Evolutionary conservation across 495 filamentous ascomycete species (phyloP).

Genomic region (Evansstolkia leycettana): DNA sequence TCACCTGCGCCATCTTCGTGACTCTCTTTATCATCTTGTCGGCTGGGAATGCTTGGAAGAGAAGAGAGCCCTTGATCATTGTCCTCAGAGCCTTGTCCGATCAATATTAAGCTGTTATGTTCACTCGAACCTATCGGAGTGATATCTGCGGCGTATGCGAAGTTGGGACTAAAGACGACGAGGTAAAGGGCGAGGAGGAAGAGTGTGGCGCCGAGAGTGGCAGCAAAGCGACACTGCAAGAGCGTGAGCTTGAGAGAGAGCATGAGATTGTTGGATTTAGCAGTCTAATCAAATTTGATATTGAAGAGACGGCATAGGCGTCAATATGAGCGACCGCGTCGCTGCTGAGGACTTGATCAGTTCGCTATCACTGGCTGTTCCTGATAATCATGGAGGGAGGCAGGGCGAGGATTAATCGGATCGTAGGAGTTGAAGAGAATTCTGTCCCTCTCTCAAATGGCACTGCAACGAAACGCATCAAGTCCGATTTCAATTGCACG

Average conservation of each 20-base stretch:
- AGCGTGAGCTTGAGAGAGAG: constrained; percentile 44
- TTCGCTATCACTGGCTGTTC: too few relatives aligned
- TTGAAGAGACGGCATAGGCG: too few relatives aligned
- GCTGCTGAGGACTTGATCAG: too few relatives aligned
- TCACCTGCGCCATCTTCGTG: constrained; percentile 19
- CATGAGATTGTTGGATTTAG: constrained; percentile 31
- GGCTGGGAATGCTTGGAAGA: constrained; percentile 22
- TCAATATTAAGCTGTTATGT: constrained; percentile 32
- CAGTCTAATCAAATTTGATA: neutral
- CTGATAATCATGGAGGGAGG: too few relatives aligned
- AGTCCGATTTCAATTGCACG: too few relatives aligned
- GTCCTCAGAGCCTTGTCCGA: constrained; percentile 9
- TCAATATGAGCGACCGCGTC: too few relatives aligned
- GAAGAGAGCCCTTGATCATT: constrained; percentile 12
- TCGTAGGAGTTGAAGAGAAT: too few relatives aligned
- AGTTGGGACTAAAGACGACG: constrained; percentile 36
- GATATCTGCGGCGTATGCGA: constrained; percentile 48
- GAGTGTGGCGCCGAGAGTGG: constrained; percentile 45
- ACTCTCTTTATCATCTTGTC: constrained; percentile 17
- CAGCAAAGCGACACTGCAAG: constrained; percentile 57
- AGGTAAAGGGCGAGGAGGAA: constrained; percentile 44
- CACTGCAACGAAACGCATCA: too few relatives aligned
- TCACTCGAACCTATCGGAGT: constrained; percentile 23
- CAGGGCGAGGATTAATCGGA: too few relatives aligned
- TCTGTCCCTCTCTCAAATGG: too few relatives aligned